Evolutionary conservation across 2,329 filamentous ascomycete genomes (phyloP), one percentile per base, ranked within the genome.

Genomic region (Teratosphaeriaceae sp.): DNA sequence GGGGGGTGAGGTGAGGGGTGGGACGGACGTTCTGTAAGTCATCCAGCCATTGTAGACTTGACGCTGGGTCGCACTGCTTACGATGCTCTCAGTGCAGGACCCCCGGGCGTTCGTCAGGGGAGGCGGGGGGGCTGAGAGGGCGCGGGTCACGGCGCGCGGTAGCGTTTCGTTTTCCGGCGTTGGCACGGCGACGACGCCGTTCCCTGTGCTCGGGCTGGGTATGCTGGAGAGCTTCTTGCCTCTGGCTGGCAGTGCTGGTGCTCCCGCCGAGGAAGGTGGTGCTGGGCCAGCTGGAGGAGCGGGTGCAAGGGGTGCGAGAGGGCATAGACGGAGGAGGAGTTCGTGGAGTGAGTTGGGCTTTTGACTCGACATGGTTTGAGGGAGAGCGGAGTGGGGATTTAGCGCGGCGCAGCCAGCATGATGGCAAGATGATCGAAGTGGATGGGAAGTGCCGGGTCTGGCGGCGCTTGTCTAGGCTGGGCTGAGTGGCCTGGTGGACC

Each of bases 1-100:
- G 80, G 54, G 88, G 87, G 57, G 82, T 96, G 63, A 82, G 85
- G 64, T 94, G 79, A 30, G 19, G 20, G 19, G 20, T 16, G 9
- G 19, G 18, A 13, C 35, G 35, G 22, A 23, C 19, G 35, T 23
- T 15, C 8, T 22, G 35, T 38, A 12, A 34, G 31, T 31, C 15
- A 9, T 15, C 9, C 8, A 27, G 8, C 13, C 13, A 27, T 27
- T 8, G 24, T 27, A 8, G 8, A 34, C 15, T 34, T n/a, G n/a
- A n/a, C n/a, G n/a, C n/a, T n/a, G n/a, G n/a, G n/a, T n/a, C n/a
- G n/a, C n/a, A n/a, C n/a, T n/a, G n/a, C n/a, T n/a, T n/a, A n/a
- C n/a, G n/a, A n/a, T n/a, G n/a, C n/a, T n/a, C n/a, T n/a, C n/a
- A n/a, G n/a, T n/a, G n/a, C n/a, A n/a, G 19, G 35, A 38, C 35